A percentile compares a stretch with the other conserved stretches of the same genome.
phyloP scores from a whole-genome alignment of 257 asterid species.

The Solanum microdontum region DNA sequence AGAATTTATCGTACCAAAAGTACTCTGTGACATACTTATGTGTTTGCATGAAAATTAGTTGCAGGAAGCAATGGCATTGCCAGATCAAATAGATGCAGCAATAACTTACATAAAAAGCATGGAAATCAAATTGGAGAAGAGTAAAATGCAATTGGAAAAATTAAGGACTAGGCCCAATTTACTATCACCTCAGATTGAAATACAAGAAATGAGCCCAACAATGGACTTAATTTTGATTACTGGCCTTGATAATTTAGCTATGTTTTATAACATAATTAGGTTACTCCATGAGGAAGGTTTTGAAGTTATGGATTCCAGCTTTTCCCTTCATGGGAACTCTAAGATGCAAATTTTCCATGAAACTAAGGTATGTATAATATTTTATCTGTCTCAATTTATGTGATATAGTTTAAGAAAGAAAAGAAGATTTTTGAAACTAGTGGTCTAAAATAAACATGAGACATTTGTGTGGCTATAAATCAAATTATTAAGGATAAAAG shows the following conservation, averaged over 20 bases:
- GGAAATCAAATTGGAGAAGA: conserved; percentile 20
- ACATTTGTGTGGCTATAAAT: background rate
- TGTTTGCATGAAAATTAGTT: too few species aligned
- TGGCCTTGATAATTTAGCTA: conserved; percentile 15
- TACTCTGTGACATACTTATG: too few species aligned
- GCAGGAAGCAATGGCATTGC: too few species aligned
- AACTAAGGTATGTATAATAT: conserved; percentile 8
- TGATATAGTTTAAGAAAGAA: background rate
- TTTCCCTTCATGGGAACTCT: conserved; percentile 26
- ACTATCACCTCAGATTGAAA: conserved; percentile 17
- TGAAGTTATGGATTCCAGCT: conserved; percentile 30
- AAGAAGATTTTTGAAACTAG: background rate
- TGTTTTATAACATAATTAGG: conserved; percentile 20
- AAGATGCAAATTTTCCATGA: conserved; percentile 22
- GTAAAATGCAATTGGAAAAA: conserved; percentile 19
- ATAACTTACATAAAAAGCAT: conserved; percentile 7
- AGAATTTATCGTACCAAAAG: background rate
- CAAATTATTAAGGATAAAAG: background rate
- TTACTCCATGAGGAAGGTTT: conserved; percentile 20
- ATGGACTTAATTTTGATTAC: conserved; percentile 18
- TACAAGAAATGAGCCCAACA: conserved; percentile 36
- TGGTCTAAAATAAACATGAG: accelerated
- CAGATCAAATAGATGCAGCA: too few species aligned
- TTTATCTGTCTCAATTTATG: background rate
- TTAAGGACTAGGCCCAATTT: background rate